Base-by-base conservation (phyloP, 2,329 filamentous ascomycete species). In the Exophiala lecanii-corni region DNA sequence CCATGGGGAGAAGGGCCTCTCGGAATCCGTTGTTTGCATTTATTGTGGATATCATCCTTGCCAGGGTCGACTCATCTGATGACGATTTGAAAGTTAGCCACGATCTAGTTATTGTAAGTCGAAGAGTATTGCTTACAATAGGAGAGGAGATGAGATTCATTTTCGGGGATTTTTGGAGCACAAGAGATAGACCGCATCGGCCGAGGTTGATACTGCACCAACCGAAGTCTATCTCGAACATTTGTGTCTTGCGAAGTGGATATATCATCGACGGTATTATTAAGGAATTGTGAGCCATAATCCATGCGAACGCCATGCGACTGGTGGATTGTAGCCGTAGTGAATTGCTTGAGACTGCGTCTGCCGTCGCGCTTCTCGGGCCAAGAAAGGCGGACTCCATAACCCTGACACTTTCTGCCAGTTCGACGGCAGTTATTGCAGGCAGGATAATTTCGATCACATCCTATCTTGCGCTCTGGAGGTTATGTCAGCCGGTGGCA, bases 391-490 rank as follows among this genome's bases (percentile, higher is more conserved):
- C 33, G 32, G 5, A 40, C 20, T 10, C 38, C 38, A 20, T 31
- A 40, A 18, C 25, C 38, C 9, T 18, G 26, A 18, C 38, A 40
- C 2, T 16, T 40, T 17, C 38, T 26, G 18, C 25, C n/a, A 16
- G 38, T 33, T 19, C 38, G 38, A 20, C 17, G n/a, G 17, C 38
- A 40, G 33, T 40, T 40, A n/a, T 40, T 40, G 28, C 38, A 40
- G 18, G 26, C 26, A 13, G 38, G 38, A 18, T 32, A 17, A 18
- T 26, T 40, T 20, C 33, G 32, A 18, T 40, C 38, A 19, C 38
- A 40, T n/a, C 38, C 38, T 9, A 40, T 40, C 17, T 40, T 40
- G 7, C 38, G 25, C 5, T 33, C 38, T 40, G 23, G 25, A 20
- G n/a, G n/a, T n/a, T n/a, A n/a, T n/a, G n/a, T n/a, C n/a, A n/a